These are phyloP conservation scores for Ichthyophthirius multifiliis DNA, from an alignment of 169 alveolate genomes.

Conservation along the genomic window DNA sequence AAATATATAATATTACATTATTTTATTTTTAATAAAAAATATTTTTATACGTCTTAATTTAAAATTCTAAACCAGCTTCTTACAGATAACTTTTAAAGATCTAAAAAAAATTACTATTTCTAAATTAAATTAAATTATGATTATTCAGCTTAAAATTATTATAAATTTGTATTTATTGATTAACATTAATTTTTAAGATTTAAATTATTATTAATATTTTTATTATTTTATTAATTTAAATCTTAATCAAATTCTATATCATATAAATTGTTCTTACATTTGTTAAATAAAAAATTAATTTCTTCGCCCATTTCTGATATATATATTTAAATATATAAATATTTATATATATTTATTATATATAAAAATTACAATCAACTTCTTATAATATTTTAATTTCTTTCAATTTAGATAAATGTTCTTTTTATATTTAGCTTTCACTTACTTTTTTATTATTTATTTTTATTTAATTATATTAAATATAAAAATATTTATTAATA, in stretches of 20 bases:
- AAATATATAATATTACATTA: neutral
- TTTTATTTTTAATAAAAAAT: neutral
- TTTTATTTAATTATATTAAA: neutral
- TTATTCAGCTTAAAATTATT: neutral
- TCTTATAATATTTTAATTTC: neutral
- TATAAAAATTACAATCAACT: neutral
- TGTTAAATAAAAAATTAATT: neutral
- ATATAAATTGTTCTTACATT: neutral
- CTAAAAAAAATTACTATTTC: neutral
- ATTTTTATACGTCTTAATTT: neutral
- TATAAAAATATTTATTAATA: neutral
- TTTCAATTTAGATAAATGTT: neutral
- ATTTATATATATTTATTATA: too few species aligned
- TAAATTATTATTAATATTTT: neutral
- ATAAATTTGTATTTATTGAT: neutral
- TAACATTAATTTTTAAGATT: neutral
- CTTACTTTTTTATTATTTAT: neutral
- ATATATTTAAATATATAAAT: too few species aligned
- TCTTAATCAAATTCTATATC: too few species aligned
- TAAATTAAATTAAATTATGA: neutral
- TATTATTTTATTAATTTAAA: neutral
- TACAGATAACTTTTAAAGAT: neutral
- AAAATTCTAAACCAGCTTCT: constrained; percentile 1
- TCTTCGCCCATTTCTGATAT: neutral
- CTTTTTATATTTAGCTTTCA: neutral